A percentile compares a stretch with the other conserved stretches of the same genome.
Conservation (phyloP, 352 stramenopile species). For the Phytophthora palmivora region DNA sequence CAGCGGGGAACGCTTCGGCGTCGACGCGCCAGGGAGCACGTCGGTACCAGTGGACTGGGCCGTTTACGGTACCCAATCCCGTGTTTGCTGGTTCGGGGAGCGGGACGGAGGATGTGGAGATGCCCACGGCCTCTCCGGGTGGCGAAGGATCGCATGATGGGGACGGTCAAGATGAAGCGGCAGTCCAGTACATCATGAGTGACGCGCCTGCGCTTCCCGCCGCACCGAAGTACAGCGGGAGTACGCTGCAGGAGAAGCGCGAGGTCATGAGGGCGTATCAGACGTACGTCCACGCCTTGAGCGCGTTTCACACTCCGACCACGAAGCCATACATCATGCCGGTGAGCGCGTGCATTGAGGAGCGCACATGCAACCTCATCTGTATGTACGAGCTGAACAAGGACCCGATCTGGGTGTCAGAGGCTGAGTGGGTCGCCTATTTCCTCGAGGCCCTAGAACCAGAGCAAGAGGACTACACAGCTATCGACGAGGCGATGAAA, state of each 20-base stretch:
- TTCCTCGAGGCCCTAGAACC: too few species aligned
- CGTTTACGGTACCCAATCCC: neutral
- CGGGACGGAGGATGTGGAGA: neutral
- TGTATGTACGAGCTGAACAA: constrained; percentile 4
- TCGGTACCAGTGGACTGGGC: constrained; percentile 1
- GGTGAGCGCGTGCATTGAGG: constrained; percentile 6
- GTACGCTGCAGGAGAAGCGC: constrained; percentile 5
- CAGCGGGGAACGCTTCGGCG: neutral
- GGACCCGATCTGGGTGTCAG: constrained; percentile 9
- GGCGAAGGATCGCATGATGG: neutral
- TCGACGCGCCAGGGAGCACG: neutral
- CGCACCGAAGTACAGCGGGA: constrained; percentile 3
- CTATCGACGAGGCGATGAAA: constrained; percentile 15
- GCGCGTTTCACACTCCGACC: constrained; percentile 8
- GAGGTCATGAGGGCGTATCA: constrained; percentile 14
- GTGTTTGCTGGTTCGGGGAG: neutral
- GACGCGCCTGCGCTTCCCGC: neutral
- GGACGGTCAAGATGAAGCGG: neutral
- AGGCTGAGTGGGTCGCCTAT: constrained; percentile 8
- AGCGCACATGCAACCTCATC: too few species aligned
- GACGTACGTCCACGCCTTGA: constrained; percentile 4
- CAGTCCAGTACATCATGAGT: neutral
- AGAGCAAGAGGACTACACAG: too few species aligned
- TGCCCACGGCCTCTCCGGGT: neutral
- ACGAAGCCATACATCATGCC: constrained; percentile 16